Evolutionary conservation across 495 filamentous ascomycete species (phyloP).

Genomic region (Hyaloscypha variabilis): DNA sequence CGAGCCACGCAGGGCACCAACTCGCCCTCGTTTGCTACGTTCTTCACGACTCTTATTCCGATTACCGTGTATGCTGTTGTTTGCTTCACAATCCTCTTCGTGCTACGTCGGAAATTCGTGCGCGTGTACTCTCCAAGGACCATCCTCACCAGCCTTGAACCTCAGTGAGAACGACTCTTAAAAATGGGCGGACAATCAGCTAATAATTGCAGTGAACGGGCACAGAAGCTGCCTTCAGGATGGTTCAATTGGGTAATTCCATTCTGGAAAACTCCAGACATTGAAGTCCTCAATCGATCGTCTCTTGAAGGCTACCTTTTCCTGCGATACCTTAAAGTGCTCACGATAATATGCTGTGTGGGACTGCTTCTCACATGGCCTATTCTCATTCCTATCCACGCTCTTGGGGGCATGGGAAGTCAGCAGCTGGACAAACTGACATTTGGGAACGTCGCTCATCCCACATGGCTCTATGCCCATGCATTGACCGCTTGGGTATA

Average conservation of each 20-base stretch:
- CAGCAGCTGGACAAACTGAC: slow-evolving; percentile 76
- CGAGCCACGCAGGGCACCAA: slow-evolving; percentile 26
- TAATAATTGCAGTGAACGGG: slow-evolving; percentile 56
- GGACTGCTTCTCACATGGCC: slow-evolving; percentile 83
- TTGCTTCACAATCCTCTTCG: slow-evolving; percentile 71
- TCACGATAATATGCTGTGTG: slow-evolving; percentile 71
- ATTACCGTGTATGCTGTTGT: slow-evolving; percentile 63
- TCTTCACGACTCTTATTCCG: slow-evolving; percentile 74
- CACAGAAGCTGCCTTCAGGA: slow-evolving; percentile 67
- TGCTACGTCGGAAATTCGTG: slow-evolving; percentile 70
- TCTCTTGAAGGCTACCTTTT: slow-evolving; percentile 87
- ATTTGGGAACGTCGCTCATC: slow-evolving; percentile 67
- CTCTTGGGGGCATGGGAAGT: slow-evolving; percentile 68
- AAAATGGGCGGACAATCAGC: background rate
- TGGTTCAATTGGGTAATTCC: slow-evolving; percentile 72
- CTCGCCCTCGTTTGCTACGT: slow-evolving; percentile 30
- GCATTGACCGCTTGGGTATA: slow-evolving; percentile 76
- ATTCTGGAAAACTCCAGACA: slow-evolving; percentile 80
- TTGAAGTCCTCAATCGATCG: slow-evolving; percentile 82
- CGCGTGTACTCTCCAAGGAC: slow-evolving; percentile 87
- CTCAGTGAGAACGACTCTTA: slow-evolving; percentile 45
- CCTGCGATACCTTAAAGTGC: slow-evolving; percentile 81
- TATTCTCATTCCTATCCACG: slow-evolving; percentile 83
- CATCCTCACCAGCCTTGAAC: slow-evolving; percentile 72
- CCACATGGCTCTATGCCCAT: slow-evolving; percentile 75